Conservation (phyloP, 2,329 filamentous ascomycete species). For the Apiospora malaysiana region DNA sequence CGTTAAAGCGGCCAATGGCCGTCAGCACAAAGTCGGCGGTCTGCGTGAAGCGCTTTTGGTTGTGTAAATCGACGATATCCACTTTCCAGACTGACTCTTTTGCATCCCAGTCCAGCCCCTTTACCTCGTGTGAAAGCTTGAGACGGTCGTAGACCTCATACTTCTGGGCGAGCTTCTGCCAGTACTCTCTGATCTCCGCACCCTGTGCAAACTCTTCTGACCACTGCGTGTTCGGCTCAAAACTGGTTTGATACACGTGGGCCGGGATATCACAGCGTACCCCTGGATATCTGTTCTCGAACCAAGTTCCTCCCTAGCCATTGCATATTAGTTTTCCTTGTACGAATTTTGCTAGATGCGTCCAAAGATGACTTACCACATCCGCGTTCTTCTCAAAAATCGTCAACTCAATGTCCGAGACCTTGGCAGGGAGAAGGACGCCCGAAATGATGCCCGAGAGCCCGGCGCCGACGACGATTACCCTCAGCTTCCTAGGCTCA, state of each 20-base stretch:
- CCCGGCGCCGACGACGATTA: conserved; percentile 69
- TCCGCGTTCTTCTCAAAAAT: conserved; percentile 73
- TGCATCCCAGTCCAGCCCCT: conserved; percentile 61
- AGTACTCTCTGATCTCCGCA: conserved; percentile 70
- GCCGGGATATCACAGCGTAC: conserved; percentile 73
- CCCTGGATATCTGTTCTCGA: conserved; percentile 65
- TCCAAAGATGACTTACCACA: conserved; percentile 55
- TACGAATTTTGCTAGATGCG: conserved; percentile 13
- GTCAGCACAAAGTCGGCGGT: conserved; percentile 67
- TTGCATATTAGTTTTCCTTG: not conserved
- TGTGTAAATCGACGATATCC: conserved; percentile 47
- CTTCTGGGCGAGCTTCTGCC: conserved; percentile 66
- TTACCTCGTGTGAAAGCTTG: conserved; percentile 61
- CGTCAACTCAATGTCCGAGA: conserved; percentile 68
- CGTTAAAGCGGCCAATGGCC: conserved; percentile 70
- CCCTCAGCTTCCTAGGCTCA: conserved; percentile 53
- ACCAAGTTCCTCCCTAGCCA: conserved; percentile 57
- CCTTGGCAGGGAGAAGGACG: conserved; percentile 69
- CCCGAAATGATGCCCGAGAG: conserved; percentile 69
- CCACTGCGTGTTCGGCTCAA: conserved; percentile 73
- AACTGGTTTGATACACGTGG: conserved; percentile 73
- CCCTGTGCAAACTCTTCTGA: conserved; percentile 71
- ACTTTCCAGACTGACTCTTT: conserved; percentile 61
- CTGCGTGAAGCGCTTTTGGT: conserved; percentile 44
- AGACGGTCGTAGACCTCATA: conserved; percentile 67